Evolutionary conservation across 192 early-diverging fungal species (phyloP), one percentile per base, ranked within the genome.

Genomic region (Coemansia brasiliensis): DNA sequence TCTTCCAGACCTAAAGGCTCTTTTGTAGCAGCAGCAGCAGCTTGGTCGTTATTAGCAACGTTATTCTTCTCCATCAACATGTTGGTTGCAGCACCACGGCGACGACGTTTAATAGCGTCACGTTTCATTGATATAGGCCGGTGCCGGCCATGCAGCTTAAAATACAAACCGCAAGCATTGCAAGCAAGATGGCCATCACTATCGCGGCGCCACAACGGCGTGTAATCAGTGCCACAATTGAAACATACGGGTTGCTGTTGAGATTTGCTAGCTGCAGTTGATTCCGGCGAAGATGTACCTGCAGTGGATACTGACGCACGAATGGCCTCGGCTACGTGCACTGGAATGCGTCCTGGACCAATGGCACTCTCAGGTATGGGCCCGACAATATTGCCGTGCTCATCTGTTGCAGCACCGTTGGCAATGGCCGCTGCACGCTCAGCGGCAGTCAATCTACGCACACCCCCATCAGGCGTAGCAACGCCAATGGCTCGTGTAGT

Each of bases 151-250:
- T 95, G 92, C 50, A 94, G 82, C 53, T 88, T 90, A 71, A 86
- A 94, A 71, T 96, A 96, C 38, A 96, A 74, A 5, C 95, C 95
- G 67, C 94, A 96, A 21, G 93, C 94, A 66, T 95, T 95, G 82
- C 94, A 95, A 17, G 92, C 84, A 27, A 87, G 69, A 12, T 89
- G 84, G 58, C 89, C 89, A 7, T 83, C 79, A 20, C 79, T 83
- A 56, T 90, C 88, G 35, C 90, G 83, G 43, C 91, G 77, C 91
- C 91, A 93, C 15, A 92, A 74, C 15, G 91, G 91, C 22, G 92
- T 87, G 22, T 83, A 78, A 52, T 85, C 87, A 2, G 86, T 88
- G 24, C 80, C 78, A 73, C 92, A 94, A 61, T 92, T 92, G 45
- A 82, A 88, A 64, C 89, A 88, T 13, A 74, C 39, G 1, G 77